Evolutionary conservation across 176 grass and related monocot genomes (phyloP), one percentile per base, ranked within the genome.

Genomic region (Secale cereale): DNA sequence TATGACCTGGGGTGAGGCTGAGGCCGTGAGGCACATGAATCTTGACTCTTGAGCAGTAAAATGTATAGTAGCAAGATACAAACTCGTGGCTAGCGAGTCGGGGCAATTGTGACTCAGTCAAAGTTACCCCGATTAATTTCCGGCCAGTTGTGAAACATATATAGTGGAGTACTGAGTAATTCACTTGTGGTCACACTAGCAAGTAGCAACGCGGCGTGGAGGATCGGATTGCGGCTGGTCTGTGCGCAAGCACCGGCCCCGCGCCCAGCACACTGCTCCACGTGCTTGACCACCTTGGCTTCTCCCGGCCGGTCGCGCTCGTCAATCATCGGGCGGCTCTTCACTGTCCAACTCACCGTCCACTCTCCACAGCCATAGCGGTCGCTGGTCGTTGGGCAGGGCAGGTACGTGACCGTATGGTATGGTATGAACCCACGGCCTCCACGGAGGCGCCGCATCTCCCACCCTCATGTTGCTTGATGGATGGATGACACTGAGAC

Each of bases 401-500:
- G 69, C 69, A 22, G 13, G 46, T 46, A 19, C 25, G 27, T 46
- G 40, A 4, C 41, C 9, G 41, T 48, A 16, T 74, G 70, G 66
- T 39, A 20, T 70, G 67, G 71, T 74, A 27, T 74, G 71, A 74
- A 74, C 40, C 71, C 25, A 10, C 71, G 71, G 41, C 71, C 71
- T 74, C 40, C 71, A 48, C 40, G 48, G 40, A 74, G 71, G 71
- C 71, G 71, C 71, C 41, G 71, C 71, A 74, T 27, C 40, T 72
- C 36, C 35, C n/a, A 43, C 6, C 6, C 23, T 46, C 14, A 45
- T 23, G 7, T 4, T 19, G 25, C 0, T 28, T 46, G 70, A 74
- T 74, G 27, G 69, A 73, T 73, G 25, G 70, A 29, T 74, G 70
- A 1, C 25, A 46, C 25, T 74, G 40, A 19, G 23, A 25, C 41